Evolutionary conservation across 192 early-diverging fungal species (phyloP).

Genomic region (Chytriomyces confervae): DNA sequence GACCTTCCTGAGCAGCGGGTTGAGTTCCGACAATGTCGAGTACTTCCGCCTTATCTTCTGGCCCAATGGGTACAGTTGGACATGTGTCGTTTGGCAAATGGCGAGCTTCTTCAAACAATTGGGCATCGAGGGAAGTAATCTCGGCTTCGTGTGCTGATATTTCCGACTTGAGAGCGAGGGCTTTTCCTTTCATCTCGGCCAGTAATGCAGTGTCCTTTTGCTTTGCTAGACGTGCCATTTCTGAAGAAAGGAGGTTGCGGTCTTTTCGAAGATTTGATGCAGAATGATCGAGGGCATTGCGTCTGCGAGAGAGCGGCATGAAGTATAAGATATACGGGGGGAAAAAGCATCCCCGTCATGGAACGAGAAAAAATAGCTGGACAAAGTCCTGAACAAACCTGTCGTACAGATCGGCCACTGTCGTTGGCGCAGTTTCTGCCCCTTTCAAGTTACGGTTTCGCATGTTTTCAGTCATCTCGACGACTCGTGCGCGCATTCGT

Average conservation of each 20-base stretch:
- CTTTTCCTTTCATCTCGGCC: slow-evolving; percentile 53
- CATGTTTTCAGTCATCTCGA: slow-evolving; percentile 7
- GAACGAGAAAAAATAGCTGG: not conserved
- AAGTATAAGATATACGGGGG: too few species aligned
- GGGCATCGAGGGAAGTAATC: slow-evolving; percentile 55
- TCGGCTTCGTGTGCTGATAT: slow-evolving; percentile 59
- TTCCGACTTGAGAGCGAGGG: slow-evolving; percentile 62
- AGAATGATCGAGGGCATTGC: slow-evolving; percentile 45
- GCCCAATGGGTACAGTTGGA: slow-evolving; percentile 74
- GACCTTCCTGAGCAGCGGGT: slow-evolving; percentile 35
- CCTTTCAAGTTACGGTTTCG: slow-evolving; percentile 51
- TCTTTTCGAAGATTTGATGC: slow-evolving; percentile 56
- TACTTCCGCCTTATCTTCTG: slow-evolving; percentile 66
- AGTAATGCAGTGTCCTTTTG: slow-evolving; percentile 28
- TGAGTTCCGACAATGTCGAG: slow-evolving; percentile 54
- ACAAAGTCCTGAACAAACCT: not conserved
- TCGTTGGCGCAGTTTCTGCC: slow-evolving; percentile 46
- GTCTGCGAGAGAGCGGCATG: too few species aligned
- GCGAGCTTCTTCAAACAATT: slow-evolving; percentile 67
- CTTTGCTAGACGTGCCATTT: not conserved
- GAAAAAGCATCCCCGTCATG: too few species aligned
- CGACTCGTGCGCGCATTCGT: slow-evolving; percentile 58
- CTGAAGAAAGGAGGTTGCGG: slow-evolving; percentile 48
- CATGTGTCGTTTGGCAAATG: slow-evolving; percentile 83
- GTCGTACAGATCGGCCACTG: slow-evolving; percentile 60